phyloP scores from a whole-genome alignment of 768 basidiomycete species.

The Xerocomus brunneocitrinus region DNA sequence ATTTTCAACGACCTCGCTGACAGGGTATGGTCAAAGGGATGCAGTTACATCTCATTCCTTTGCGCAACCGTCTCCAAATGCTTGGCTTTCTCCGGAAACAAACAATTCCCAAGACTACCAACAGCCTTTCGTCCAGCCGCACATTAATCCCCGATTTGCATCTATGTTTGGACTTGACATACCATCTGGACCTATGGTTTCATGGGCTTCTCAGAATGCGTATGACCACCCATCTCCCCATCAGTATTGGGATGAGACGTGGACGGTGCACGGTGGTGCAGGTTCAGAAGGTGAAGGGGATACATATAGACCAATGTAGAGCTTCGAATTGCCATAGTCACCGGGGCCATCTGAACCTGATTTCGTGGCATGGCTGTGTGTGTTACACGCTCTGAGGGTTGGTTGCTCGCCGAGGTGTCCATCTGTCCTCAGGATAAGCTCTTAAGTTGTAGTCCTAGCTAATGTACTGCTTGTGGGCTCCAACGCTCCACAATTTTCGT shows the following conservation, averaged over 20 bases:
- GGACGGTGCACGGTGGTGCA: slow-evolving; percentile 32
- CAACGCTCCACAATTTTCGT: background rate
- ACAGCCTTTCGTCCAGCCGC: slow-evolving; percentile 58
- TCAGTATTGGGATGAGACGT: slow-evolving; percentile 36
- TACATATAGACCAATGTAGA: slow-evolving; percentile 26
- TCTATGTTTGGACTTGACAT: slow-evolving; percentile 52
- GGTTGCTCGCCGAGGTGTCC: no score
- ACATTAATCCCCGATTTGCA: slow-evolving; percentile 81
- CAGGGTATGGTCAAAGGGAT: slow-evolving; percentile 40
- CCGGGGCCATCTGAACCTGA: background rate
- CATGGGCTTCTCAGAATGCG: slow-evolving; percentile 16
- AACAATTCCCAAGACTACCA: slow-evolving; percentile 13
- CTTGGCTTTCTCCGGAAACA: slow-evolving; percentile 17
- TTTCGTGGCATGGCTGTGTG: no score
- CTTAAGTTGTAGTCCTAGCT: background rate
- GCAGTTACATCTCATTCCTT: slow-evolving; percentile 13
- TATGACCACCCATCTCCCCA: slow-evolving; percentile 9
- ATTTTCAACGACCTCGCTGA: slow-evolving; percentile 42
- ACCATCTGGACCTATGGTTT: slow-evolving; percentile 22
- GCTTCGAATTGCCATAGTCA: slow-evolving; percentile 4
- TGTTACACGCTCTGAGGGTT: no score
- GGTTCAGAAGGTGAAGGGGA: slow-evolving; percentile 23
- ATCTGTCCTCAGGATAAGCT: background rate
- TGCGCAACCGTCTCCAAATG: slow-evolving; percentile 7
- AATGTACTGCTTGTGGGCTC: background rate